These are phyloP conservation scores for Pulveroboletus ravenelii DNA, from an alignment of 768 basidiomycete species.

Conservation along the genomic window DNA sequence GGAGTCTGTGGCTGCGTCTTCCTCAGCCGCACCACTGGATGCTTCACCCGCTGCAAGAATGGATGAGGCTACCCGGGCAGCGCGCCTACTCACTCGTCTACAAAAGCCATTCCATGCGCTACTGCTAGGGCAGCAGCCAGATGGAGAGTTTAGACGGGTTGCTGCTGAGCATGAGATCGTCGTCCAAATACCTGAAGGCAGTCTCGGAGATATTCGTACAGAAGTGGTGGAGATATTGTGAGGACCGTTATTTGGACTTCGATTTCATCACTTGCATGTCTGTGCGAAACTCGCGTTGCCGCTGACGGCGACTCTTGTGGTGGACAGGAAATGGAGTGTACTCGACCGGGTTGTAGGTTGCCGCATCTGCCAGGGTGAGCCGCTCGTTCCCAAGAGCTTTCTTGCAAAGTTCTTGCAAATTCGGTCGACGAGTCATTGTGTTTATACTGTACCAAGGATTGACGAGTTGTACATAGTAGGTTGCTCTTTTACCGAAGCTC, in stretches of 20 bases:
- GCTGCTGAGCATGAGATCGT: constrained; percentile 1
- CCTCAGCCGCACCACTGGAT: too few relatives aligned
- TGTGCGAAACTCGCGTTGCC: constrained; percentile 20
- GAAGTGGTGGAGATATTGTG: not conserved
- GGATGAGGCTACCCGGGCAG: not conserved
- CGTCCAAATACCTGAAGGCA: not conserved
- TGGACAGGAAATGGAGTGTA: constrained; percentile 55
- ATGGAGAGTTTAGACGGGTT: constrained; percentile 16
- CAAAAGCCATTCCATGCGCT: constrained; percentile 1
- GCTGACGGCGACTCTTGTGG: constrained; percentile 24
- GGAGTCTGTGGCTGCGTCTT: too few relatives aligned
- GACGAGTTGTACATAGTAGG: not conserved
- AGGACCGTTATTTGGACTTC: not conserved
- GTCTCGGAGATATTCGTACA: not conserved
- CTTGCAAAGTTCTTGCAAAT: not conserved
- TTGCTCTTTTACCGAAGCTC: too few relatives aligned
- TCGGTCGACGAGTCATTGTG: too few relatives aligned
- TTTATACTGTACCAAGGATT: too few relatives aligned
- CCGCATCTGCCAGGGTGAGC: too few relatives aligned
- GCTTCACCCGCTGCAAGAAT: not conserved
- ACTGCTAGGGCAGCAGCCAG: constrained; percentile 2
- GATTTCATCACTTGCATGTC: too few relatives aligned
- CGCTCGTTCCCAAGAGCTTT: too few relatives aligned
- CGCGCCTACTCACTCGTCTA: not conserved
- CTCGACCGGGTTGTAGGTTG: constrained; percentile 47